Evolutionary conservation across 495 filamentous ascomycete genomes (phyloP), one percentile per base, ranked within the genome.

Genomic region (Talaromyces nanjingensis): DNA sequence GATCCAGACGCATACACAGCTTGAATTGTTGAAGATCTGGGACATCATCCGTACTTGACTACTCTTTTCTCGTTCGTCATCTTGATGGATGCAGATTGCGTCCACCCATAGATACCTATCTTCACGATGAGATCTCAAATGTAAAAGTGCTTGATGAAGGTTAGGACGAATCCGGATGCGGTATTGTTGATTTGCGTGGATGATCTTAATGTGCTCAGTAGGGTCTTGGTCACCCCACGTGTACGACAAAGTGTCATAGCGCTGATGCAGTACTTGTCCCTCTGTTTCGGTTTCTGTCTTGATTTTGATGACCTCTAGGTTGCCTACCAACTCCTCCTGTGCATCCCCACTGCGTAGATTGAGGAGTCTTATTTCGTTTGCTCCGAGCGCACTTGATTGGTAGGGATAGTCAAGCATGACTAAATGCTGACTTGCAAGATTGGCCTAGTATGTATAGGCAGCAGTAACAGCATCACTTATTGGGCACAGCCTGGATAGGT

Each of bases 31-130:
- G 59, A 69, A 76, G 37, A 76, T 75, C 1, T 61, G 42, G 0
- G 67, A 58, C 70, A 76, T 74, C 67, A 70, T 64, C 25, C 65
- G 60, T 7, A 73, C 68, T 56, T 76, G 72, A 4, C 65, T 52
- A 31, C 65, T 66, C 47, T 71, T 66, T 60, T 76, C 74, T 8
- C 58, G 56, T 20, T 63, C 62, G 31, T 76, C 70, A 11, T 66
- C 11, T 54, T 74, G 74, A 55, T 76, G 73, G 29, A 76, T 76
- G 65, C 71, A 72, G 25, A 74, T 63, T 12, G 72, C 69, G 61
- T 76, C 74, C 9, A 73, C 68, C 74, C 74, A 76, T 3, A 72
- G 12, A 52, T 34, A 65, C 42, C 60, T 27, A 27, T 62, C 20
- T 6, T 62, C 37, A 42, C 45, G 22, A 29, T 39, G 59, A 29